Evolutionary conservation across 2,329 filamentous ascomycete genomes (phyloP).

Genomic region (Penicillium oxalicum): DNA sequence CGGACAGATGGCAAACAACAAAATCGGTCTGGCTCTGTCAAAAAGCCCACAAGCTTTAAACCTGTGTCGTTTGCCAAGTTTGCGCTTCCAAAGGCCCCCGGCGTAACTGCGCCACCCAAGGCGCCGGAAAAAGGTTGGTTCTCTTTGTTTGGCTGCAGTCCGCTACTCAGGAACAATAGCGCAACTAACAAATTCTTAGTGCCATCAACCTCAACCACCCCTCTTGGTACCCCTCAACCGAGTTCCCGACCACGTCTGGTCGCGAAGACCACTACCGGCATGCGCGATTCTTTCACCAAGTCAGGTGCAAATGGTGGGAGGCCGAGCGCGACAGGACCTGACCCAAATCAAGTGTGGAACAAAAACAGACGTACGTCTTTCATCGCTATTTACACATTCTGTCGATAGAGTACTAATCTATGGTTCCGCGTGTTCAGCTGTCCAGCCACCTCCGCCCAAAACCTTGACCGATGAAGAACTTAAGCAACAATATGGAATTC

Average conservation of each 20-base stretch:
- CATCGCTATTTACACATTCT: too few relatives aligned
- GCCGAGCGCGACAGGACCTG: constrained; percentile 49
- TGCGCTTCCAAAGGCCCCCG: constrained; percentile 57
- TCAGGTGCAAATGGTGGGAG: constrained; percentile 41
- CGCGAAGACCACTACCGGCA: constrained; percentile 54
- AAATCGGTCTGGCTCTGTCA: constrained; percentile 47
- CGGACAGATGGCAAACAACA: constrained; percentile 46
- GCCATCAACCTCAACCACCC: constrained; percentile 34
- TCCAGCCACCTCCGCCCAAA: constrained; percentile 53
- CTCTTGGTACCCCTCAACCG: constrained; percentile 37
- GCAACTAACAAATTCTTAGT: constrained; percentile 17
- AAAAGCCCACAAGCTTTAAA: constrained; percentile 59
- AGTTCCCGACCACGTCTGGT: constrained; percentile 55
- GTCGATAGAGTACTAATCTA: too few relatives aligned
- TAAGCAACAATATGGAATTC: constrained; percentile 63
- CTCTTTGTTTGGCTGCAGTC: constrained; percentile 1
- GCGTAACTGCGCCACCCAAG: constrained; percentile 47
- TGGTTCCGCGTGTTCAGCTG: constrained; percentile 33
- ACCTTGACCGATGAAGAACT: constrained; percentile 63
- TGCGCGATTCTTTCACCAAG: constrained; percentile 48
- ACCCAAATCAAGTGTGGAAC: constrained; percentile 65
- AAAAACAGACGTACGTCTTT: constrained; percentile 54
- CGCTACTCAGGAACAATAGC: not conserved
- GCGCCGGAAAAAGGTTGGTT: constrained; percentile 50
- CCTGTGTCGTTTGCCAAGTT: constrained; percentile 62